Evolutionary conservation across 805 yeast species (phyloP), one percentile per base, ranked within the genome.

Genomic region (Millerozyma miso): DNA sequence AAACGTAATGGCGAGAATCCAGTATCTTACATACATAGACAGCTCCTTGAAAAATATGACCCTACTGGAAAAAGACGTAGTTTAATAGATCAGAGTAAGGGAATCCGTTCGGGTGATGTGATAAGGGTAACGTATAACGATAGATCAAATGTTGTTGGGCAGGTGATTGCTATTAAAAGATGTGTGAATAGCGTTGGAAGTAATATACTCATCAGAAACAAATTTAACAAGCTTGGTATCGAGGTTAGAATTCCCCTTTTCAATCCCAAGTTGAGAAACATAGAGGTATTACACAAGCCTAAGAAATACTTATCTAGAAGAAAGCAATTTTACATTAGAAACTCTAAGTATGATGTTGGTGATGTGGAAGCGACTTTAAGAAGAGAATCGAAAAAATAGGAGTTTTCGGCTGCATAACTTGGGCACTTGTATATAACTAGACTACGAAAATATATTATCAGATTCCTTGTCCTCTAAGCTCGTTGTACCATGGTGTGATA

Each of bases 251-350:
- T 89, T 38, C 90, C 91, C 20, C 65, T 91, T 19, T 91, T 74
- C 70, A 85, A 84, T 48, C 97, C 97, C 5, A 71, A 80, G 42
- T 74, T 93, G 43, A 77, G 81, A 48, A 79, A 83, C 62, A 73
- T 91, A 41, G 97, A 90, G 64, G 63, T 89, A 33, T 63, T 91
- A 48, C 77, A 85, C 63, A 83, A 83, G 63, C 91, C 95, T 32
- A 63, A 68, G 49, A 78, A 76, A 57, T 82, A 88, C 64, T 80
- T 85, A 72, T 56, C 70, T 10, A 81, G 96, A 77, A 80, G 81
- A 67, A 91, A 88, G 73, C 91, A 88, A 55, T 90, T 84, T 74
- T 93, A 88, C 67, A 85, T 93, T 58, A 85, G 97, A 69, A 84
- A 77, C 63, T 74, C 83, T 40, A 81, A 79, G 58, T 67, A 81